phyloP scores from a whole-genome alignment of 306 rosid genomes.

The Argentina anserina region DNA sequence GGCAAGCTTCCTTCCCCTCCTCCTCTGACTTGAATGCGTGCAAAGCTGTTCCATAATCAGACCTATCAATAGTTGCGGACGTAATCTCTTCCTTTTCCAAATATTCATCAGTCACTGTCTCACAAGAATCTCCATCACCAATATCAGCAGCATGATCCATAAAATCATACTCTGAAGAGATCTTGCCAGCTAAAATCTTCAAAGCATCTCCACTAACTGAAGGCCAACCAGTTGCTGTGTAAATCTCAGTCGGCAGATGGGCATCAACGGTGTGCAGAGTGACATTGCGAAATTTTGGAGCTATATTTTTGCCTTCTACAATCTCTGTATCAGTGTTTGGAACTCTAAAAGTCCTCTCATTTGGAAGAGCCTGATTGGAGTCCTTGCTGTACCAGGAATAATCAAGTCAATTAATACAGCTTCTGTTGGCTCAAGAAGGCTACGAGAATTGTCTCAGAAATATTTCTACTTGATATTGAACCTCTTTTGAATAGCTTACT shows the following conservation, averaged over 20 bases:
- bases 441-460: neutral
- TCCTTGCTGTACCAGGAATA: conserved; percentile 60
- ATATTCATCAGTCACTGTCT: conserved; percentile 29
- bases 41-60: conserved; percentile 72
- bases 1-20: conserved; percentile 94
- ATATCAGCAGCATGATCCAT: conserved; percentile 32
- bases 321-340: conserved; percentile 67
- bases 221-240: conserved; percentile 95
- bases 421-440: neutral
- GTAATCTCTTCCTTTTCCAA: conserved; percentile 15
- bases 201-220: conserved; percentile 80
- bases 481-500: neutral
- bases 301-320: conserved; percentile 75
- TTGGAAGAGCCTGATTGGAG: conserved; percentile 49
- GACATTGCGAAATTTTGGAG: conserved; percentile 60
- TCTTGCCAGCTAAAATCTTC: conserved; percentile 78
- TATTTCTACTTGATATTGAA: neutral
- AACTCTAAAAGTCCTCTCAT: conserved; percentile 57
- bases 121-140: conserved; percentile 38
- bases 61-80: conserved; percentile 31
- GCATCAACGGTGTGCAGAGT: conserved; percentile 39
- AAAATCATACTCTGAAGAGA: conserved; percentile 73
- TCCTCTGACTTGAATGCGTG: conserved; percentile 50
- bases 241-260: conserved; percentile 54
- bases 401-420: neutral